A percentile compares a stretch with the other conserved stretches of the same genome.
These are phyloP conservation scores for Cicer chorassanicum DNA, from an alignment of 306 rosid species.

Conservation along the genomic window DNA sequence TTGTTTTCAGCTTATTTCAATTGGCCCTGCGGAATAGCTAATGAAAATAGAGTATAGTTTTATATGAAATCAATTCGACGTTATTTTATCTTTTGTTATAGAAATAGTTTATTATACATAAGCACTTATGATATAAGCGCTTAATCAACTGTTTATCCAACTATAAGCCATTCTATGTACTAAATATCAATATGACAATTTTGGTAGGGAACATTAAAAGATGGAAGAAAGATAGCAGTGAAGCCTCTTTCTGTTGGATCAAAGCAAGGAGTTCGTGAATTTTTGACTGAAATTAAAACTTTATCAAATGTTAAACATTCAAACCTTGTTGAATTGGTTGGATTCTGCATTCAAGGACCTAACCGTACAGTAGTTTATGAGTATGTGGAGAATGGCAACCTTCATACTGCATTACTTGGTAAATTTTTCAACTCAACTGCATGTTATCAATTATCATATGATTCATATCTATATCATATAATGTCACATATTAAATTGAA, in stretches of 20 bases:
- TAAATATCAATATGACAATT: conserved; percentile 37
- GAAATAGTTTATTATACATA: too few relatives aligned
- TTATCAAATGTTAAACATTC: conserved; percentile 82
- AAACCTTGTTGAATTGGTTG: conserved; percentile 89
- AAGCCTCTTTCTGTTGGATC: conserved; percentile 85
- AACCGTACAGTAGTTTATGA: conserved; percentile 83
- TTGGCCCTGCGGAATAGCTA: too few relatives aligned
- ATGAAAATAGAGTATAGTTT: too few relatives aligned
- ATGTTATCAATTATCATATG: conserved; percentile 26
- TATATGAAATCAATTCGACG: too few relatives aligned
- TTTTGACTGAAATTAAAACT: conserved; percentile 76
- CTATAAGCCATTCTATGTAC: conserved; percentile 1
- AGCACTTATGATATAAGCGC: too few relatives aligned
- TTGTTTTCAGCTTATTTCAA: too few relatives aligned
- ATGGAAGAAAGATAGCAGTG: conserved; percentile 75
- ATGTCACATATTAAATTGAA: conserved; percentile 3
- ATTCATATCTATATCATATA: neutral
- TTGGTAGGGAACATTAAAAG: conserved; percentile 75
- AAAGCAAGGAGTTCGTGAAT: conserved; percentile 88
- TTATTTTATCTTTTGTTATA: too few relatives aligned
- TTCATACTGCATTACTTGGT: conserved; percentile 79
- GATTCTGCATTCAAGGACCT: conserved; percentile 77
- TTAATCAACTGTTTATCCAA: too few relatives aligned
- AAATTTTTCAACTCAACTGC: conserved; percentile 34
- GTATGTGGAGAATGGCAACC: conserved; percentile 78